A percentile compares a stretch with the other conserved stretches of the same genome.
phyloP scores from a whole-genome alignment of 2,329 filamentous ascomycete genomes.

The Hypoxylon sp. region DNA sequence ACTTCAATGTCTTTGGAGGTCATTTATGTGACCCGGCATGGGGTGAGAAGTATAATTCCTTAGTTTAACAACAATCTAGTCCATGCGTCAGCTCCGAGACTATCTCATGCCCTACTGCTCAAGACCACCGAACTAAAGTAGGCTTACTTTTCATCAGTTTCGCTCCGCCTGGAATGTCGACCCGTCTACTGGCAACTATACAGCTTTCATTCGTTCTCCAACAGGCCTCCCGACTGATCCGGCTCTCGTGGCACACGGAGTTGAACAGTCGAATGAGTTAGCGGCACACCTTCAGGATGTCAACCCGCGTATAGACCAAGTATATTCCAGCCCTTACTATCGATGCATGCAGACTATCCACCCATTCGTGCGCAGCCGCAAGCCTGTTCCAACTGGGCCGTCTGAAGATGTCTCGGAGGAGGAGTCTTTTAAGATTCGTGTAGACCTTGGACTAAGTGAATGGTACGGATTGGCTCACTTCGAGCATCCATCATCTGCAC shows the following conservation, averaged over 20 bases:
- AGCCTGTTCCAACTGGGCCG: constrained; percentile 22
- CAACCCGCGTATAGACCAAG: constrained; percentile 72
- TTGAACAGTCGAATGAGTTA: constrained; percentile 82
- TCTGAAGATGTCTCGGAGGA: constrained; percentile 30
- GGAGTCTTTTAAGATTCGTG: constrained; percentile 55
- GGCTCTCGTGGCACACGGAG: constrained; percentile 84
- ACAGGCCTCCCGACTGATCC: constrained; percentile 91
- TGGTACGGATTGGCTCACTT: constrained; percentile 92
- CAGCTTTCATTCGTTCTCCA: constrained; percentile 75
- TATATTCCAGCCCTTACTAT: constrained; percentile 90
- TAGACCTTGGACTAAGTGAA: constrained; percentile 73
- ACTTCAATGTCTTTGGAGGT: constrained; percentile 69
- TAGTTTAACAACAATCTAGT: neutral
- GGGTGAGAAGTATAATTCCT: constrained; percentile 60
- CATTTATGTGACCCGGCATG: constrained; percentile 79
- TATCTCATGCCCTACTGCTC: constrained; percentile 8
- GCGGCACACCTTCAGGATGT: constrained; percentile 69
- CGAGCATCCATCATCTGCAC: constrained; percentile 81
- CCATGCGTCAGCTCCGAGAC: constrained; percentile 17
- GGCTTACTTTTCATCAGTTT: constrained; percentile 66
- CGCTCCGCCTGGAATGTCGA: constrained; percentile 91
- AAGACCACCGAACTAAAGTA: constrained; percentile 6
- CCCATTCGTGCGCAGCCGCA: constrained; percentile 63
- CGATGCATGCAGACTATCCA: constrained; percentile 85
- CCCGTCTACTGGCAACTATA: constrained; percentile 80